Percentiles rank a stretch among this genome's conserved stretches.
Evolutionary conservation across 345 rosid genomes (phyloP).

Genomic region (Eucalyptus marginata): DNA sequence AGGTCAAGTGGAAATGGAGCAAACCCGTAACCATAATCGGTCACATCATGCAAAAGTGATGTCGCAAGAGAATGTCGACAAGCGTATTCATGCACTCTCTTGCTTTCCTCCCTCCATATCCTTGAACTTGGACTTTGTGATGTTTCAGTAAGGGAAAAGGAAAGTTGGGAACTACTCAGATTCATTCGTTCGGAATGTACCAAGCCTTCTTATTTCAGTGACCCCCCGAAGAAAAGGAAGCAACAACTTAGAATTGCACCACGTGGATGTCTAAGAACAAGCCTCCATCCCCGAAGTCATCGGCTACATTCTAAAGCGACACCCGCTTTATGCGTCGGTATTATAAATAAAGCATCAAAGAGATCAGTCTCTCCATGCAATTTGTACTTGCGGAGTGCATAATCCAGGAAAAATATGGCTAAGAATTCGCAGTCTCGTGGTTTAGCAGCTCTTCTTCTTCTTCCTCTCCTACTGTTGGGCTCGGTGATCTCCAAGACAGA

Average conservation of each 20-base stretch:
- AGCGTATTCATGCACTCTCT: neutral
- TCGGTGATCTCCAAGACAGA: neutral
- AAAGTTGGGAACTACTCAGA: neutral
- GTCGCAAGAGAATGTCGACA: neutral
- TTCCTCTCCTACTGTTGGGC: neutral
- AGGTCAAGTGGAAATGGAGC: neutral
- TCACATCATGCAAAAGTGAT: neutral
- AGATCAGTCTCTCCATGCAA: neutral
- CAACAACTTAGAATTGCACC: neutral
- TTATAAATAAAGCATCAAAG: neutral
- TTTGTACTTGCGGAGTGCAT: neutral
- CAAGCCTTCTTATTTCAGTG: neutral
- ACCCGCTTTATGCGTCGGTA: neutral
- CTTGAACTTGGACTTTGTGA: neutral
- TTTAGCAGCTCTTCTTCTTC: neutral
- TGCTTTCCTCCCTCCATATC: neutral
- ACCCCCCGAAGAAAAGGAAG: neutral
- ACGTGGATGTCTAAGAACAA: neutral
- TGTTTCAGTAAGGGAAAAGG: neutral
- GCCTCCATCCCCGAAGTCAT: neutral
- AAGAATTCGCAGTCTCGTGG: neutral
- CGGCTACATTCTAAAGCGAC: neutral
- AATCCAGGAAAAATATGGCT: neutral
- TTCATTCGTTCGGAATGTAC: neutral
- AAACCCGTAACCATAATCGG: neutral